Evolutionary conservation across 306 rosid species (phyloP), one percentile per base, ranked within the genome.

Genomic region (Dalbergia cultrata): DNA sequence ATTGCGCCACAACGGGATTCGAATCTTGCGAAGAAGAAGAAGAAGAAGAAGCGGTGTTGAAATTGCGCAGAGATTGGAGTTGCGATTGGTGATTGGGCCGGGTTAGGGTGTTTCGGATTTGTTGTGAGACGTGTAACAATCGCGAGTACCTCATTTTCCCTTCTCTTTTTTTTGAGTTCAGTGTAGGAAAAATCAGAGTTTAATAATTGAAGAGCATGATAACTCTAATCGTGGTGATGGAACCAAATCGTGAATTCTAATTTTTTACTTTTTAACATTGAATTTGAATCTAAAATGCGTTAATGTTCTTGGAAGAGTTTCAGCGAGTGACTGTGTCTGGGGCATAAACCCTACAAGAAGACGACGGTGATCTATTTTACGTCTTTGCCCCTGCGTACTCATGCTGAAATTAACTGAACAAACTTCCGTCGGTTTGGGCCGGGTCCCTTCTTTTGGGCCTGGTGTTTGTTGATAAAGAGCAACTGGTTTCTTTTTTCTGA

Each of bases 81-180:
- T 22, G 56, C 5, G 70, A 66, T 10, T 41, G 72, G 33, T 14
- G 43, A 22, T 58, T 65, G 6, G 85, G 75, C 72, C 70, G 91
- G 53, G 49, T 52, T 17, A 82, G 72, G 72, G 88, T 74, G 90
- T 70, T 86, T 37, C 66, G 84, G 75, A 85, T 54, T 54, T 54
- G 56, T 26, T 45, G 85, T 19, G 89, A 78, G 11, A 90, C 45
- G 18, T 75, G 85, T 7, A 82, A 54, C 73, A 85, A 81, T n/a
- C 88, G 95, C 1, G 81, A 83, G 87, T 78, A 62, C 68, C 89
- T 90, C 98, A 94, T 94, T 47, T 83, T 2, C n/a, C 0, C 8
- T 16, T 9, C 16, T 16, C 13, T 33, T 33, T 33, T 0, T 26
- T 26, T 26, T 26, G 31, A 26, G 31, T 26, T 26, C 31, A 7